phyloP scores from a whole-genome alignment of 2,329 filamentous ascomycete genomes.

The Chlorencoelia australis region DNA sequence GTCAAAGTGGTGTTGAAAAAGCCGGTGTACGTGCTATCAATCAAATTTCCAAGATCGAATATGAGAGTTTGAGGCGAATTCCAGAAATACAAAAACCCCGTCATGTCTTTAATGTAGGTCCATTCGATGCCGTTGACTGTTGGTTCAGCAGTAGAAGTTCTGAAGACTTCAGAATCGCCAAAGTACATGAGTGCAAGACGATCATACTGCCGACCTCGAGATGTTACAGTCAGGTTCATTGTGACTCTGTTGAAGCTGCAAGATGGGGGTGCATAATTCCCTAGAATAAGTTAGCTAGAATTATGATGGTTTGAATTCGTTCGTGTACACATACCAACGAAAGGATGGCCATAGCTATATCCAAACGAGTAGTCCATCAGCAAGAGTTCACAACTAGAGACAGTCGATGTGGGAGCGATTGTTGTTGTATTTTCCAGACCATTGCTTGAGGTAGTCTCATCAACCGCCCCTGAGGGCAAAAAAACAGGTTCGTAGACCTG shows the following conservation, averaged over 20 bases:
- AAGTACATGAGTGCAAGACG: conserved; percentile 67
- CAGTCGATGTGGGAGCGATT: conserved; percentile 17
- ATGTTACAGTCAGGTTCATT: conserved; percentile 67
- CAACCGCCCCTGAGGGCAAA: conserved; percentile 34
- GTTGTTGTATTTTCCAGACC: conserved; percentile 17
- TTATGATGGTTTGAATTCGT: conserved; percentile 4
- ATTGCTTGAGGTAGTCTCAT: conserved; percentile 26
- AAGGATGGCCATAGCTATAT: conserved; percentile 63
- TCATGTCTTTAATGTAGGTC: conserved; percentile 73
- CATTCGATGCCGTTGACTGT: conserved; percentile 60
- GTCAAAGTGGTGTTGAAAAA: conserved; percentile 65
- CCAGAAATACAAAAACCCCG: conserved; percentile 59
- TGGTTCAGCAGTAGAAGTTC: conserved; percentile 75
- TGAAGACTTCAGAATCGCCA: conserved; percentile 69
- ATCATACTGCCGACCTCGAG: conserved; percentile 65
- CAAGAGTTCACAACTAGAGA: conserved; percentile 39
- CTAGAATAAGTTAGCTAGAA: conserved; percentile 28
- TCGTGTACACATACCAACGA: conserved; percentile 45
- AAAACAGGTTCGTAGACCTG: conserved; percentile 59
- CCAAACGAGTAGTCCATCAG: conserved; percentile 65
- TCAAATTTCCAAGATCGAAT: conserved; percentile 68
- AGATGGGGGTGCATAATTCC: conserved; percentile 53
- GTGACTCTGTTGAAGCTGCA: conserved; percentile 65
- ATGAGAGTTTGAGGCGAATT: conserved; percentile 60
- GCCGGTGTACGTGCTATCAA: conserved; percentile 63